Evolutionary conservation across 139 green algal genomes (phyloP).

Genomic region (Chlorella vulgaris): DNA sequence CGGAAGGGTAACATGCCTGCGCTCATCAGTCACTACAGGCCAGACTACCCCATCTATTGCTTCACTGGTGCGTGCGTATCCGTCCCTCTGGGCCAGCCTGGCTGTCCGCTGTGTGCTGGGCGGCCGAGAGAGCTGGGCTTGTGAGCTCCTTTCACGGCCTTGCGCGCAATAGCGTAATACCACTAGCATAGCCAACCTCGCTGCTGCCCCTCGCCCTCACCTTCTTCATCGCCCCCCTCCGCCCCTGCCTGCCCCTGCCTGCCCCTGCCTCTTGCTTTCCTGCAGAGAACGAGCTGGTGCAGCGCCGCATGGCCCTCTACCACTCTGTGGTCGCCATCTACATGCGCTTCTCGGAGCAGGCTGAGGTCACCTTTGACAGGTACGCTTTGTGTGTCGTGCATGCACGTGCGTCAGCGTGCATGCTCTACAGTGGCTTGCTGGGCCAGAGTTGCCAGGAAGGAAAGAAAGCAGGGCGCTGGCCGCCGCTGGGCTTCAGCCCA

Average conservation of each 20-base stretch:
- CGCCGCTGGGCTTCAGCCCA: too few species aligned
- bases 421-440: too few species aligned
- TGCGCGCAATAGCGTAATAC: too few species aligned
- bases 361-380: conserved; percentile 72
- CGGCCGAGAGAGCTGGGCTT: neutral
- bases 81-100: neutral
- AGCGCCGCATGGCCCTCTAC: conserved; percentile 85
- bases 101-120: neutral
- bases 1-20: conserved; percentile 76
- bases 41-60: conserved; percentile 77
- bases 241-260: too few species aligned
- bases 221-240: neutral
- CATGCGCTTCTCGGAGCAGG: conserved; percentile 59
- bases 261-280: neutral
- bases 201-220: too few species aligned
- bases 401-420: too few species aligned
- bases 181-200: too few species aligned
- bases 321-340: conserved; percentile 74
- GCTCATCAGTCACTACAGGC: conserved; percentile 87
- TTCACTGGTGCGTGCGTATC: conserved; percentile 58
- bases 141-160: neutral
- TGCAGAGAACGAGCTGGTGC: conserved; percentile 72
- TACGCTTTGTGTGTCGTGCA: too few species aligned
- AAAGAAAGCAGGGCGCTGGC: neutral
- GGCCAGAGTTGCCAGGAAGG: neutral